These are phyloP conservation scores for Torulaspora delbrueckii DNA, from an alignment of 805 yeast genomes.

Conservation along the genomic window DNA sequence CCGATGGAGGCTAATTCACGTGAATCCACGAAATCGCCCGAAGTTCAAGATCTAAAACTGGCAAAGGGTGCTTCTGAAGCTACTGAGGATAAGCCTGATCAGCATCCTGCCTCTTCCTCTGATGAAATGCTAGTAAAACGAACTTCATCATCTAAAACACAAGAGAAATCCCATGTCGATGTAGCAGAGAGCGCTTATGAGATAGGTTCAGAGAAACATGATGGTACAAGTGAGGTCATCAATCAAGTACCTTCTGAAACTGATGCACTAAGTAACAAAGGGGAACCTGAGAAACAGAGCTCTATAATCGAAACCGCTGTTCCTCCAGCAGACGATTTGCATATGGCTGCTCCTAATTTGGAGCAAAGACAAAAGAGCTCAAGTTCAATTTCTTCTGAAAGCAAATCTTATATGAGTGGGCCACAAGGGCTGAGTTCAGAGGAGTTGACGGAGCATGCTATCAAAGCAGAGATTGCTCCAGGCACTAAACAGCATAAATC, in stretches of 20 bases:
- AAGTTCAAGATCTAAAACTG: background rate
- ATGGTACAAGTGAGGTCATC: constrained; percentile 5
- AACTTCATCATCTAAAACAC: constrained; percentile 3
- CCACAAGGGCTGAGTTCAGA: constrained; percentile 9
- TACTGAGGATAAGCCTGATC: background rate
- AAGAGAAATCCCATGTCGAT: background rate
- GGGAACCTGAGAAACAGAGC: background rate
- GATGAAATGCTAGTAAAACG: background rate
- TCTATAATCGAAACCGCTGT: background rate
- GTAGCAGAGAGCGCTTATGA: background rate
- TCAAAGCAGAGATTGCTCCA: constrained; percentile 5
- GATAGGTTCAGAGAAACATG: background rate
- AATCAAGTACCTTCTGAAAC: background rate
- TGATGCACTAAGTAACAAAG: background rate
- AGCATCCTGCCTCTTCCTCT: background rate
- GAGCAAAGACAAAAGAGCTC: constrained; percentile 21
- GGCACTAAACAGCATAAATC: constrained; percentile 31
- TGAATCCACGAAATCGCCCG: background rate
- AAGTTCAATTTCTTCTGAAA: constrained; percentile 22
- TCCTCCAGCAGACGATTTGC: background rate
- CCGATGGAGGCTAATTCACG: constrained; percentile 21
- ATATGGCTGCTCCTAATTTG: constrained; percentile 9
- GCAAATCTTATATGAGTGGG: constrained; percentile 14
- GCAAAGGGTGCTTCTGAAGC: background rate
- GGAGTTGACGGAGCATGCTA: constrained; percentile 8